Conservation (phyloP, 768 basidiomycete species). For the Gautieria morchelliformis region DNA sequence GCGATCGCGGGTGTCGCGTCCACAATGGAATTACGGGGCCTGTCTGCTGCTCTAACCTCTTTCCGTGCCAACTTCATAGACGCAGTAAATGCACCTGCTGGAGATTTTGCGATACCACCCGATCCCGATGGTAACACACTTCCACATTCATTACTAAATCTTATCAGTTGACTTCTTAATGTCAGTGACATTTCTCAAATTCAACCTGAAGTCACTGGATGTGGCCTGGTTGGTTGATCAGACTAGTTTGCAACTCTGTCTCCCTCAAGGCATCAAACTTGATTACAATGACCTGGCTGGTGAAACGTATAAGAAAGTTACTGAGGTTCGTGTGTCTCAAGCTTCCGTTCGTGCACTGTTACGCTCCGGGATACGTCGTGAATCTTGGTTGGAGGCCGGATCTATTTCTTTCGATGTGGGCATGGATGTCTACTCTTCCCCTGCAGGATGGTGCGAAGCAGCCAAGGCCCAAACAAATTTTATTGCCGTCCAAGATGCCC, state of each 20-base stretch:
- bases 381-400: conserved; percentile 59
- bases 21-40: conserved; percentile 38
- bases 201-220: conserved; percentile 47
- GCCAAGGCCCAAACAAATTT: conserved; percentile 54
- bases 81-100: conserved; percentile 69
- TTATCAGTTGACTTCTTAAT: background rate
- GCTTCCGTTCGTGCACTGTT: conserved; percentile 39
- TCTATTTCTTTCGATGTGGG: conserved; percentile 41
- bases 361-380: conserved; percentile 23
- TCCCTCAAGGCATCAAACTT: conserved; percentile 52
- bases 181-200: conserved; percentile 77
- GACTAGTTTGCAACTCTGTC: conserved; percentile 42
- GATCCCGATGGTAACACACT: conserved; percentile 67
- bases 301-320: conserved; percentile 52
- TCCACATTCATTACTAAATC: background rate
- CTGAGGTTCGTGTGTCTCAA: conserved; percentile 47
- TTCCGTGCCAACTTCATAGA: conserved; percentile 71
- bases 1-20: conserved; percentile 46
- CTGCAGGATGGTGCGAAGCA: conserved; percentile 41
- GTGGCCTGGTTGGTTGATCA: conserved; percentile 43
- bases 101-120: conserved; percentile 45
- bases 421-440: conserved; percentile 63
- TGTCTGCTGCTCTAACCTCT: conserved; percentile 43
- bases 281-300: conserved; percentile 73
- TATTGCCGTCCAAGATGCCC: conserved; percentile 56